Evolutionary conservation across 31 red algal genomes (phyloP).

Genomic region (Porphyra umbilicalis): DNA sequence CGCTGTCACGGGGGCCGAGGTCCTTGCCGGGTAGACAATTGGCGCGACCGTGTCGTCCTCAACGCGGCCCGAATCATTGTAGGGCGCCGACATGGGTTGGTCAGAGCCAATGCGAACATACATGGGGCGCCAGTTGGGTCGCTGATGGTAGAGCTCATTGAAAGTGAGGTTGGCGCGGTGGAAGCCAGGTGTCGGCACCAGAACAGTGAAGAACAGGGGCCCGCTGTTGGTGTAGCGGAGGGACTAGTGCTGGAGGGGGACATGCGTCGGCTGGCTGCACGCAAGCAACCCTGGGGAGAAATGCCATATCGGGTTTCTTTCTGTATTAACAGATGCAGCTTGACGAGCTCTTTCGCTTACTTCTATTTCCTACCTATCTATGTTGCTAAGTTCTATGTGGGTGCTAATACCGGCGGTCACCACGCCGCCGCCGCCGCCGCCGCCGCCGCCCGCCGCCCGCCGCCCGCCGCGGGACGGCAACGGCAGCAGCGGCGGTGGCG

Average conservation of each 20-base stretch:
- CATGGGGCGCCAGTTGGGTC: not conserved
- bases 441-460: not conserved
- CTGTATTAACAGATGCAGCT: too few species aligned
- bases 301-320: too few species aligned
- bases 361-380: too few species aligned
- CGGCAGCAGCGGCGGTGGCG: not conserved
- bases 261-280: not conserved
- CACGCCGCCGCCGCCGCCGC: not conserved
- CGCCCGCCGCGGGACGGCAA: not conserved
- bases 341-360: too few species aligned
- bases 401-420: not conserved
- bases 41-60: not conserved
- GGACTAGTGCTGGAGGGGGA: not conserved
- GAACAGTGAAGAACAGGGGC: not conserved
- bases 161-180: not conserved
- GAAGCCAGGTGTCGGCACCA: not conserved
- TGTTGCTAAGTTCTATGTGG: too few species aligned
- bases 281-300: not conserved
- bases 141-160: not conserved
- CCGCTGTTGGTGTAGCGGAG: not conserved
- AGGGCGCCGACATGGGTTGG: not conserved
- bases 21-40: too few species aligned
- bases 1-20: too few species aligned
- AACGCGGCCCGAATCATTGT: not conserved
- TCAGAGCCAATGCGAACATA: not conserved